phyloP scores from a whole-genome alignment of 2,329 filamentous ascomycete species.

The Rhynchosporium graminicola region DNA sequence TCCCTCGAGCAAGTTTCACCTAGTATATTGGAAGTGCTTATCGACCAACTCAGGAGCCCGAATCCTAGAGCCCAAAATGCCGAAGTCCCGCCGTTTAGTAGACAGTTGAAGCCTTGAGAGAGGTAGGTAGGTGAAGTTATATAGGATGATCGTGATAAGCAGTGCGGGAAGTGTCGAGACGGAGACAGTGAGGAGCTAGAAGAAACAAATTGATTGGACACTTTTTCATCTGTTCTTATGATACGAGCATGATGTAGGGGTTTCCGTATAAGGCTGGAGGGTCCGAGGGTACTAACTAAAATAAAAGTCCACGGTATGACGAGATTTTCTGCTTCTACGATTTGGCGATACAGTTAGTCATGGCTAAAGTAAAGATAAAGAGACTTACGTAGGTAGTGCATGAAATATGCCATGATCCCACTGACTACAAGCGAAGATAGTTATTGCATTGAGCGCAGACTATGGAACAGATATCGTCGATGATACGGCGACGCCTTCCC shows the following conservation, averaged over 20 bases:
- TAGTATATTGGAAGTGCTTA: conserved; percentile 33
- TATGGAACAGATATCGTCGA: conserved; percentile 36
- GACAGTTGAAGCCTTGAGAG: conserved; percentile 35
- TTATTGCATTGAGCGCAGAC: conserved; percentile 33
- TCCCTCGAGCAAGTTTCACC: conserved; percentile 30
- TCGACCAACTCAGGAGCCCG: conserved; percentile 34
- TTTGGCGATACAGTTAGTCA: conserved; percentile 1
- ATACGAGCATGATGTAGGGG: background rate
- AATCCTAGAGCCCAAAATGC: conserved; percentile 35
- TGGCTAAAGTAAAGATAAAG: background rate
- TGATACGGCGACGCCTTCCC: conserved; percentile 36
- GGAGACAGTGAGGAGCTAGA: conserved; percentile 34
- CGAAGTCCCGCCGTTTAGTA: conserved; percentile 32
- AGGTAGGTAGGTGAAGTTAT: conserved; percentile 39
- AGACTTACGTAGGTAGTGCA: conserved; percentile 35
- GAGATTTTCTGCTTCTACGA: conserved; percentile 28
- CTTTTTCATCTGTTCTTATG: background rate
- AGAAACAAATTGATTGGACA: background rate
- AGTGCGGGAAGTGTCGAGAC: conserved; percentile 31
- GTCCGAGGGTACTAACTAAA: conserved; percentile 25
- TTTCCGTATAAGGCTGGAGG: background rate
- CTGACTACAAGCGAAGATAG: conserved; percentile 32
- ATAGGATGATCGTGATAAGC: conserved; percentile 35
- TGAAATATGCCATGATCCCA: conserved; percentile 38
- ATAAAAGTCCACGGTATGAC: conserved; percentile 39